Evolutionary conservation across 441 rosid species (phyloP).

Genomic region (Populus hybrid): DNA sequence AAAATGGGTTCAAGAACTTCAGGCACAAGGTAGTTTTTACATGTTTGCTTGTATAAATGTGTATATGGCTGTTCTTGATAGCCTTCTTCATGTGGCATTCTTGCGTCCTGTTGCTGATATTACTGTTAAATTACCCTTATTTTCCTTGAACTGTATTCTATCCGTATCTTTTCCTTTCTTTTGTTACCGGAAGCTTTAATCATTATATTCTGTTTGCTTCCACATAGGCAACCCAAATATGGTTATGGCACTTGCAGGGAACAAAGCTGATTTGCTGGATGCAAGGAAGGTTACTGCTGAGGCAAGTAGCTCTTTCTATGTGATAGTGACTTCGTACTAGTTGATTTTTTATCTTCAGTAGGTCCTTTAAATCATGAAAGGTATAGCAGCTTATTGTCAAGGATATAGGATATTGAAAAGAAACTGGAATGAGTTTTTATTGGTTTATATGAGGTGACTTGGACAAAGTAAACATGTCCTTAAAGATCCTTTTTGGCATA

Average conservation of each 20-base stretch:
- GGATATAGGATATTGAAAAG: background rate
- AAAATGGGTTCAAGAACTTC: conserved; percentile 97
- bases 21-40: conserved; percentile 69
- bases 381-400: background rate
- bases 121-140: background rate
- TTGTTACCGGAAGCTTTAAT: background rate
- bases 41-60: background rate
- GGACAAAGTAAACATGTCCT: too few relatives aligned
- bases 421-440: background rate
- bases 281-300: conserved; percentile 74
- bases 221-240: conserved; percentile 76
- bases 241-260: conserved; percentile 97
- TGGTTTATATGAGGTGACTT: background rate
- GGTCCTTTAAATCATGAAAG: background rate
- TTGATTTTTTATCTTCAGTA: background rate
- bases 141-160: background rate
- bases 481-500: background rate
- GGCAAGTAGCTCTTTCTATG: conserved; percentile 39
- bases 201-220: conserved; percentile 1
- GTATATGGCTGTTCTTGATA: background rate
- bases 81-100: background rate
- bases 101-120: background rate
- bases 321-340: background rate
- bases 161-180: background rate
- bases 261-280: conserved; percentile 86